Percentiles rank a stretch among this genome's conserved stretches.
Conservation (phyloP, 2,329 filamentous ascomycete species). For the Ustilaginoidea virens region DNA sequence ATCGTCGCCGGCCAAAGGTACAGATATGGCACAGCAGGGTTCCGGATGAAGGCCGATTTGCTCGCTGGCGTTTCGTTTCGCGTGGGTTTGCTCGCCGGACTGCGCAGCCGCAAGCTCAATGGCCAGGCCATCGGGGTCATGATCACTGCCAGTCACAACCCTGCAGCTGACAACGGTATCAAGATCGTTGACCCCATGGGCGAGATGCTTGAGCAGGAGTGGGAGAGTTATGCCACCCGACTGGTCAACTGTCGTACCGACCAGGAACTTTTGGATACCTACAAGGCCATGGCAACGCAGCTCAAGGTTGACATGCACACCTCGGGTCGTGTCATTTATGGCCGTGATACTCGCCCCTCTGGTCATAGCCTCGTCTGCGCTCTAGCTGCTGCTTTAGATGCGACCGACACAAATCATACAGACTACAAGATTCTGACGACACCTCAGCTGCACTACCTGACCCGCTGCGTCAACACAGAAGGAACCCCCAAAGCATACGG, state of each 20-base stretch:
- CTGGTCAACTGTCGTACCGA: constrained; percentile 75
- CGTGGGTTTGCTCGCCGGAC: constrained; percentile 74
- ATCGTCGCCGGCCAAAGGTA: constrained; percentile 39
- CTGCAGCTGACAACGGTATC: constrained; percentile 77
- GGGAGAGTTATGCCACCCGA: constrained; percentile 78
- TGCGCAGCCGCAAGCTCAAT: constrained; percentile 79
- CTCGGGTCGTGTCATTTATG: constrained; percentile 72
- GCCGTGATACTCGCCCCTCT: constrained; percentile 83
- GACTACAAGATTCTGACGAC: constrained; percentile 91
- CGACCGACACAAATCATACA: constrained; percentile 55
- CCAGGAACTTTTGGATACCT: constrained; percentile 59
- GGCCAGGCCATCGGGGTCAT: constrained; percentile 91
- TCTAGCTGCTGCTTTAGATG: constrained; percentile 64
- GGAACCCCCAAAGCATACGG: constrained; percentile 80
- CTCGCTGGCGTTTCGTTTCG: constrained; percentile 88
- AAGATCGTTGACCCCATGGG: constrained; percentile 96
- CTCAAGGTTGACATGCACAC: constrained; percentile 59
- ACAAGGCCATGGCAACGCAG: constrained; percentile 57
- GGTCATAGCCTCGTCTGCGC: constrained; percentile 70
- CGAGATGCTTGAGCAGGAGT: constrained; percentile 93
- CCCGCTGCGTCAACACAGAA: constrained; percentile 85
- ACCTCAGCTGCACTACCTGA: constrained; percentile 94
- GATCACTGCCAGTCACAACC: constrained; percentile 91
- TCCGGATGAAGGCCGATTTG: constrained; percentile 58
- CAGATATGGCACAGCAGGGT: constrained; percentile 53